Percentiles rank a stretch among this genome's conserved stretches.
phyloP scores from a whole-genome alignment of 192 early-diverging fungal species.

The Tieghemiomyces parasiticus region DNA sequence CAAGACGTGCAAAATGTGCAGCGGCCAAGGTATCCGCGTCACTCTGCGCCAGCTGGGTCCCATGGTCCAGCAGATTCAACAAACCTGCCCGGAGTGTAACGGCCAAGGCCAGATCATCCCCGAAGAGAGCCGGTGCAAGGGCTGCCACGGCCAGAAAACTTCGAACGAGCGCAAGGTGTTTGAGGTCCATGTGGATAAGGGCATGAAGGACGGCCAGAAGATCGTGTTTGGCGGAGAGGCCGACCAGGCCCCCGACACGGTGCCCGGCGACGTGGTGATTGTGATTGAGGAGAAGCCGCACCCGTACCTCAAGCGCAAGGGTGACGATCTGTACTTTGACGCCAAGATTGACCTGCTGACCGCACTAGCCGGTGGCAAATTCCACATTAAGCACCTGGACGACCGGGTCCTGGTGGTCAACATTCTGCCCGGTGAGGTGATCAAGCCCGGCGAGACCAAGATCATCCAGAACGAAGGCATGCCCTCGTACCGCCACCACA shows the following conservation, averaged over 20 bases:
- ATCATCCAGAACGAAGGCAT: slow-evolving; percentile 83
- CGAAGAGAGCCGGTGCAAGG: slow-evolving; percentile 78
- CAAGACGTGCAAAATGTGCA: slow-evolving; percentile 65
- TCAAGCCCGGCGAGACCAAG: slow-evolving; percentile 88
- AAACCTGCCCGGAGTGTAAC: slow-evolving; percentile 79
- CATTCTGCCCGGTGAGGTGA: slow-evolving; percentile 87
- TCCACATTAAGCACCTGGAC: slow-evolving; percentile 85
- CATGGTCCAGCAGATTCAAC: slow-evolving; percentile 99
- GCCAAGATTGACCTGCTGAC: slow-evolving; percentile 90
- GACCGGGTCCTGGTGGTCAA: slow-evolving; percentile 75
- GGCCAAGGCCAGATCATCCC: slow-evolving; percentile 87
- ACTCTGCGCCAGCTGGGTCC: slow-evolving; percentile 92
- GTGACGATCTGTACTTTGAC: slow-evolving; percentile 83
- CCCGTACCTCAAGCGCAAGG: slow-evolving; percentile 82
- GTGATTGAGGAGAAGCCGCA: slow-evolving; percentile 92
- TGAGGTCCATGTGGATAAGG: slow-evolving; percentile 95
- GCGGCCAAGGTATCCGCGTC: slow-evolving; percentile 82
- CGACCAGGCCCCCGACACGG: slow-evolving; percentile 82
- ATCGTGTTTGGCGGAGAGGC: slow-evolving; percentile 91
- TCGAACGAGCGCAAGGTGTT: slow-evolving; percentile 84
- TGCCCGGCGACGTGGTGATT: slow-evolving; percentile 98
- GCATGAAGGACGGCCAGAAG: slow-evolving; percentile 94
- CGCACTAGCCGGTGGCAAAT: slow-evolving; percentile 88
- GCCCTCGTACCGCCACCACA: slow-evolving; percentile 78
- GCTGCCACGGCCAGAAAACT: slow-evolving; percentile 84